Base-by-base conservation (phyloP, 2,329 filamentous ascomycete species). In the Hypoxylon rubiginosum region DNA sequence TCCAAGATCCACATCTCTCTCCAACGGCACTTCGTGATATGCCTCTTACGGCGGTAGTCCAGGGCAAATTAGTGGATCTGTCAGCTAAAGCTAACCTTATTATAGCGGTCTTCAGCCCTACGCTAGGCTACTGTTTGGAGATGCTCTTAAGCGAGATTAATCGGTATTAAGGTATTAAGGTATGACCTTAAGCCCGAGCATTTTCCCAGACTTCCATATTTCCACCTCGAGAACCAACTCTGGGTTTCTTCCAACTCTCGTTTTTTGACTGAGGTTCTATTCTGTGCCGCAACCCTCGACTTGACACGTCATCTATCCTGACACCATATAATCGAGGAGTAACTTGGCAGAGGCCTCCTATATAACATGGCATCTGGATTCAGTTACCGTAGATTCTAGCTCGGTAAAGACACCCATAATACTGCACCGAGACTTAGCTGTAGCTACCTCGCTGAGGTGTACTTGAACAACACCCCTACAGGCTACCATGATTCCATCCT, bases 131-230 rank as follows among this genome's bases (percentile, higher is more conserved):
- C 19, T 8, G 13, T 28, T 28, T 51, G 48, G 48, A 48, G 41
- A 63, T 54, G 49, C 48, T 10, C 39, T 58, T 57, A 64, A 64
- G 61, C 61, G 61, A 64, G 28, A 64, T 64, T 58, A 58, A 21
- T 52, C 53, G 39, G 46, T n/a, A 41, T 15, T 36, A 17, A 32
- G 39, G 46, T n/a, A 41, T 15, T 36, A 17, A 32, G 45, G 15
- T 36, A 39, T 39, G 15, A 39, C 34, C 26, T 48, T 21, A 13
- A 28, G 30, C 21, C 56, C 56, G 56, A 51, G 8, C 24, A 17
- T 53, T 49, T 41, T 49, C 15, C 36, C 36, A 24, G 50, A 19
- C 28, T 53, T 30, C 46, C 46, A 49, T 30, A 17, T 50, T 32
- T 28, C 24, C 17, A 19, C 41, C 3, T 45, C 19, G 17, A 15